phyloP scores from a whole-genome alignment of 2,329 filamentous ascomycete species.

The Pseudofabraea citricarpa region DNA sequence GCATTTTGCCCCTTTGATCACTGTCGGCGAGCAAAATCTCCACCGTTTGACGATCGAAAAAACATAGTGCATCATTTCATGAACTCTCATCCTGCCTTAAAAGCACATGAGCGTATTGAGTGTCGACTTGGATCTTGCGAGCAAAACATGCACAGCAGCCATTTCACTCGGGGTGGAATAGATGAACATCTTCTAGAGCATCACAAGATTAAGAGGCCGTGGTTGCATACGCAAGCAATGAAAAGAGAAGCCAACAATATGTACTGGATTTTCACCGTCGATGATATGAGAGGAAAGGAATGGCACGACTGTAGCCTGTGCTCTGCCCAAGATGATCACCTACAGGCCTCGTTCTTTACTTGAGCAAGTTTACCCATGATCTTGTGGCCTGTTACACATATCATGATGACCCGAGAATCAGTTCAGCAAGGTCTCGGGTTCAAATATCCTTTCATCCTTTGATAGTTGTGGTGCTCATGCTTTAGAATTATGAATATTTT shows the following conservation, averaged over 20 bases:
- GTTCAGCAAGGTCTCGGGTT: too few species aligned
- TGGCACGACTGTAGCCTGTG: neutral
- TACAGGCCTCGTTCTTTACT: neutral
- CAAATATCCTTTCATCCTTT: too few species aligned
- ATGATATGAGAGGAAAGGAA: neutral
- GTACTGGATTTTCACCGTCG: neutral
- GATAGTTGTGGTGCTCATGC: too few species aligned
- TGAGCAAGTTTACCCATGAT: too few species aligned
- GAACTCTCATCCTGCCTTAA: neutral
- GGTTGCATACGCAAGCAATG: neutral
- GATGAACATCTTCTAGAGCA: neutral
- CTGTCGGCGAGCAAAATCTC: neutral
- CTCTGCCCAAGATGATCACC: neutral
- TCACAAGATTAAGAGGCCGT: neutral
- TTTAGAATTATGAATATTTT: too few species aligned
- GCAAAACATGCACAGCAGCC: neutral
- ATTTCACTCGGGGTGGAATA: neutral
- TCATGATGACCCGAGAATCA: too few species aligned
- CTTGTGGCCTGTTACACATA: too few species aligned
- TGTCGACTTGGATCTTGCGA: neutral
- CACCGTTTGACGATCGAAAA: slow-evolving; percentile 2
- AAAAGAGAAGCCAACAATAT: neutral
- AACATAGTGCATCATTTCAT: slow-evolving; percentile 6
- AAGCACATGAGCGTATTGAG: neutral
- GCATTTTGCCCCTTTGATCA: slow-evolving; percentile 8